A percentile compares a stretch with the other conserved stretches of the same genome.
Conservation (phyloP, 305 asterid genomes). For the Fraxinus xanthoxyloides region DNA sequence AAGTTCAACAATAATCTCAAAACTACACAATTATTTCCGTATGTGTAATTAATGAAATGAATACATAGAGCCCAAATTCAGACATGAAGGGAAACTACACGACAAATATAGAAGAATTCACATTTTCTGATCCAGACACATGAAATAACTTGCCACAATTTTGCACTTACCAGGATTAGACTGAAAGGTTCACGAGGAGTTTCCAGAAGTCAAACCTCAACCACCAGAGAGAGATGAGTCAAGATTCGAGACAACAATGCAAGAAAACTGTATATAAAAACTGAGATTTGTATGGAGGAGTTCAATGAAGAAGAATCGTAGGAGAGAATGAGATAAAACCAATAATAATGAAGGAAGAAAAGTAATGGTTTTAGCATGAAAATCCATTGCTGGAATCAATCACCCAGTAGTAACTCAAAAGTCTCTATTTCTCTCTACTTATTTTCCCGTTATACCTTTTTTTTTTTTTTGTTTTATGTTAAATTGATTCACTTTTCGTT, state of each 20-base stretch:
- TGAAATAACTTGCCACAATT: not conserved
- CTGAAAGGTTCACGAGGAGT: not conserved
- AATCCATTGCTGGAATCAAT: conserved; percentile 41
- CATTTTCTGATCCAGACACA: conserved; percentile 10
- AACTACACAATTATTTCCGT: conserved; percentile 16
- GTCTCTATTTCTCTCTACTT: not conserved
- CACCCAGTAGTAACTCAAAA: conserved; percentile 13
- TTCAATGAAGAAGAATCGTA: conserved; percentile 23
- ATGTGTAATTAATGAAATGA: conserved; percentile 14
- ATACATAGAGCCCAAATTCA: not conserved
- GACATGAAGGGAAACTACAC: not conserved
- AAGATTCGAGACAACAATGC: conserved; percentile 3
- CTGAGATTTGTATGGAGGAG: conserved; percentile 9
- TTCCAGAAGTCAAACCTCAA: conserved; percentile 26
- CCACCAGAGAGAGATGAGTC: conserved; percentile 13
- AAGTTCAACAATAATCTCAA: not conserved
- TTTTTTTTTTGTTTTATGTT: too few species aligned
- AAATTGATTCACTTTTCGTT: not conserved
- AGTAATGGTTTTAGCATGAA: conserved; percentile 49
- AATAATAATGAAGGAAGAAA: conserved; percentile 38
- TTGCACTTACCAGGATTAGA: not conserved
- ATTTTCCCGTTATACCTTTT: not conserved
- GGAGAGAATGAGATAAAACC: conserved; percentile 32
- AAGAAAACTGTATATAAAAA: not conserved
- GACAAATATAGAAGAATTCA: conserved; percentile 14